Evolutionary conservation across 78 protist species (phyloP).

Genomic region (Salpingoeca rosetta): DNA sequence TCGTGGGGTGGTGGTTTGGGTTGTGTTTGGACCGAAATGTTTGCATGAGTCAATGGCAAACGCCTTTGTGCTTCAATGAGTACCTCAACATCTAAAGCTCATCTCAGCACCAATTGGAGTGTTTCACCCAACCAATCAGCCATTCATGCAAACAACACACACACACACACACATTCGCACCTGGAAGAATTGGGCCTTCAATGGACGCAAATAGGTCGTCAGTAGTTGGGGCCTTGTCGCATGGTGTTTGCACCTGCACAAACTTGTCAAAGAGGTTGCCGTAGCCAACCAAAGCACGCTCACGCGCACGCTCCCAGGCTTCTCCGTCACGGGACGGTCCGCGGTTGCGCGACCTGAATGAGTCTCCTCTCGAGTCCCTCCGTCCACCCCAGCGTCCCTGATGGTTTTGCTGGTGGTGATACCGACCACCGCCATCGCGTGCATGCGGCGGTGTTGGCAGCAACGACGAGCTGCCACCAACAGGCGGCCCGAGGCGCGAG

Average conservation of each 20-base stretch:
- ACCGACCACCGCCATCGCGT: too few species aligned
- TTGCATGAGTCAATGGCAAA: not conserved
- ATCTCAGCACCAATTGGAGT: constrained; percentile 3
- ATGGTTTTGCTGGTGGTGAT: too few species aligned
- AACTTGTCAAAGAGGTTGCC: not conserved
- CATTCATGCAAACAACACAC: too few species aligned
- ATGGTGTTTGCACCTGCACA: not conserved
- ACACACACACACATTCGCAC: too few species aligned
- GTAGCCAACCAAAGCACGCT: not conserved
- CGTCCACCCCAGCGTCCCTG: too few species aligned
- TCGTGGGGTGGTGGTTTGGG: not conserved
- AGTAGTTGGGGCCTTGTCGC: not conserved
- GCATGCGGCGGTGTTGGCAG: too few species aligned
- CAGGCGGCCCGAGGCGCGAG: not conserved
- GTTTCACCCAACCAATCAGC: too few species aligned
- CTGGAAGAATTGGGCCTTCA: not conserved
- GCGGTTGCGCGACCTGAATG: too few species aligned
- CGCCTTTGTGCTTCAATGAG: not conserved
- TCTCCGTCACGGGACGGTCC: not conserved
- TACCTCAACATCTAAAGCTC: not conserved
- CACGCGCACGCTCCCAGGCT: not conserved
- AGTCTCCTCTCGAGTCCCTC: too few species aligned
- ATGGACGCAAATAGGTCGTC: not conserved
- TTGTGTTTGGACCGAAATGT: not conserved
- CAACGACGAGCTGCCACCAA: too few species aligned